Evolutionary conservation across 2,329 filamentous ascomycete species (phyloP).

Genomic region (Periconia macrospinosa): DNA sequence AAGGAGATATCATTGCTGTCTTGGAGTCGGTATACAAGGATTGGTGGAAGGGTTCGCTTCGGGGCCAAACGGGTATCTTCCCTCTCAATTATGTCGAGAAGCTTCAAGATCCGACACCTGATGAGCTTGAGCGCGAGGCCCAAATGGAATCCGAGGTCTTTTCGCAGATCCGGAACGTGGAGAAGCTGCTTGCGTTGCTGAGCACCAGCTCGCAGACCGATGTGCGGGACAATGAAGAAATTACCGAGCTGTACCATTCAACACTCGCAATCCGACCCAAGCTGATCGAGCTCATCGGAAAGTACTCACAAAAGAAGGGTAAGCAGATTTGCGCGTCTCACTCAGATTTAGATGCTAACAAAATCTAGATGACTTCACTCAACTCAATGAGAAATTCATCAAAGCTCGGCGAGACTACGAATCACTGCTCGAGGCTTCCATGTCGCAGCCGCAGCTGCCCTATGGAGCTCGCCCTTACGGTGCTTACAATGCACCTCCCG

Average conservation of each 20-base stretch:
- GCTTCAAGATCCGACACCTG: constrained; percentile 87
- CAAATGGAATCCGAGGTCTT: constrained; percentile 89
- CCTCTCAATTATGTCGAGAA: constrained; percentile 99
- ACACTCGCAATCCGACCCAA: constrained; percentile 94
- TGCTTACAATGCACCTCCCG: constrained; percentile 37
- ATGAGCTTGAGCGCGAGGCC: constrained; percentile 92
- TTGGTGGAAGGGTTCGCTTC: constrained; percentile 96
- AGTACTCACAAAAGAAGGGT: constrained; percentile 99
- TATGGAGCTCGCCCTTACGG: constrained; percentile 67
- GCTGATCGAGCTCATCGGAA: constrained; percentile 95
- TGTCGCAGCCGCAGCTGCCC: constrained; percentile 87
- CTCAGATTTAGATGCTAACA: constrained; percentile 11
- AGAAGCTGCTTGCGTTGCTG: constrained; percentile 82
- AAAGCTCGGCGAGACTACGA: constrained; percentile 97
- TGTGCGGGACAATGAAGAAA: constrained; percentile 94
- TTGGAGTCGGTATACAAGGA: constrained; percentile 98
- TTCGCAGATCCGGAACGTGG: constrained; percentile 75
- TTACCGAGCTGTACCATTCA: constrained; percentile 86
- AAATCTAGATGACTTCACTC: constrained; percentile 86
- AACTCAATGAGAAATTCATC: constrained; percentile 99
- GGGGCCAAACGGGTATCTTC: constrained; percentile 96
- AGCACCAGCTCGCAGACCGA: constrained; percentile 72
- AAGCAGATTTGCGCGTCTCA: constrained; percentile 17
- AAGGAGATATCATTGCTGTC: constrained; percentile 95
- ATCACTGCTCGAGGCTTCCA: constrained; percentile 90